Conservation (phyloP, 176 grass and related monocot species). For the Puccinellia tenuiflora region DNA sequence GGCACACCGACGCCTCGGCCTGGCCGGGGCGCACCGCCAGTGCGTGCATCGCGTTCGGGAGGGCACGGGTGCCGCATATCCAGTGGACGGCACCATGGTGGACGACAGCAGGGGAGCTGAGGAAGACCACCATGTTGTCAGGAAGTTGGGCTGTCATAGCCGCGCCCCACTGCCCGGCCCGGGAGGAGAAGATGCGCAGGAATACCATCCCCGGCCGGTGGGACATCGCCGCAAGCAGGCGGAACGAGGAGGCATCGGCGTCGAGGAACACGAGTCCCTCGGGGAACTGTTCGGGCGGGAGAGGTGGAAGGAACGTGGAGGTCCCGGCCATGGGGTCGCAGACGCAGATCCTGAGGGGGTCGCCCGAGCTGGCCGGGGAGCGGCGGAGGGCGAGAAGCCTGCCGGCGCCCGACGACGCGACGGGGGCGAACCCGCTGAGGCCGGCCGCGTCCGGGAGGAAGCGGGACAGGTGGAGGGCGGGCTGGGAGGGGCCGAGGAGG, state of each 20-base stretch:
- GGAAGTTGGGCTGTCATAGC: not conserved
- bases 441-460: not conserved
- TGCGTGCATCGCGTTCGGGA: conserved; percentile 8
- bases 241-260: not conserved
- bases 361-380: not conserved
- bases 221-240: conserved; percentile 6
- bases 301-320: conserved; percentile 8
- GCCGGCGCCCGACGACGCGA: not conserved
- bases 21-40: not conserved
- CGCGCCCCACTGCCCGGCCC: not conserved
- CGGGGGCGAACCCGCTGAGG: not conserved
- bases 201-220: not conserved
- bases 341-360: not conserved
- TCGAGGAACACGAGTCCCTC: conserved; percentile 19
- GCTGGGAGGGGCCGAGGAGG: not conserved
- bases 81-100: conserved; percentile 12
- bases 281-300: not conserved
- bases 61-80: conserved; percentile 19
- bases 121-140: not conserved
- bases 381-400: conserved; percentile 15
- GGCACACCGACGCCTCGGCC: not conserved
- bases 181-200: conserved; percentile 14
- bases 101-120: conserved; percentile 6
- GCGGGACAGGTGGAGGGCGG: conserved; percentile 9
- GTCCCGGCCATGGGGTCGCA: conserved; percentile 15